Evolutionary conservation across 73 alveolate species (phyloP), one percentile per base, ranked within the genome.

Genomic region (Urostyla sp.): DNA sequence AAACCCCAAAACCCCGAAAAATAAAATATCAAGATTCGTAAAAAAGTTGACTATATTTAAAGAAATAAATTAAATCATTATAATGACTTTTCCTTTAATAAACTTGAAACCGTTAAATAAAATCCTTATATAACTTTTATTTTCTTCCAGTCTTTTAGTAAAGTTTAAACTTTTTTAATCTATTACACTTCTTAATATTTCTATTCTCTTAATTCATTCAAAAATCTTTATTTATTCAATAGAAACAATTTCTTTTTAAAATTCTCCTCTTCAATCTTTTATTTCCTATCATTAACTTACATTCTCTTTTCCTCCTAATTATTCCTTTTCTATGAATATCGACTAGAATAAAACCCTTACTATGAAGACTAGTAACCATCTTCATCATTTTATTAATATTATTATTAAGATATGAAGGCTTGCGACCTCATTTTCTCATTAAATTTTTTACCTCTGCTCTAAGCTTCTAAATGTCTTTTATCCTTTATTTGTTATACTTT

Each of bases 241-340:
- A 63, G 28, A 48, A 63, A 63, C 4, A 63, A 27, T 40, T 63
- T 63, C 26, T 46, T 63, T 40, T 63, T 63, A n/a, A 63, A 63
- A 63, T 63, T 37, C 6, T 63, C 79, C 24, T 63, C 79, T 43
- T 63, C 79, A 6, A 63, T 16, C 44, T 63, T 63, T 6, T 21
- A 15, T 23, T 63, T 63, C 24, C 79, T 36, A 50, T 63, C 79
- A 3, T 43, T 23, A 40, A 60, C 27, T 63, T 63, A 23, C 24
- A 43, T 23, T 2, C 37, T 40, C 26, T 63, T 63, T 27, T 27
- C 37, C n/a, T 63, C 79, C 6, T 43, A 23, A n/a, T n/a, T n/a
- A n/a, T n/a, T n/a, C n/a, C n/a, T 43, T 40, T 63, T 5, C 61
- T 63, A 1, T 38, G 13, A 24, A 26, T 63, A 7, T 27, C 2